Conservation (phyloP, 2,329 filamentous ascomycete species). For the Hypoxylon sp. region DNA sequence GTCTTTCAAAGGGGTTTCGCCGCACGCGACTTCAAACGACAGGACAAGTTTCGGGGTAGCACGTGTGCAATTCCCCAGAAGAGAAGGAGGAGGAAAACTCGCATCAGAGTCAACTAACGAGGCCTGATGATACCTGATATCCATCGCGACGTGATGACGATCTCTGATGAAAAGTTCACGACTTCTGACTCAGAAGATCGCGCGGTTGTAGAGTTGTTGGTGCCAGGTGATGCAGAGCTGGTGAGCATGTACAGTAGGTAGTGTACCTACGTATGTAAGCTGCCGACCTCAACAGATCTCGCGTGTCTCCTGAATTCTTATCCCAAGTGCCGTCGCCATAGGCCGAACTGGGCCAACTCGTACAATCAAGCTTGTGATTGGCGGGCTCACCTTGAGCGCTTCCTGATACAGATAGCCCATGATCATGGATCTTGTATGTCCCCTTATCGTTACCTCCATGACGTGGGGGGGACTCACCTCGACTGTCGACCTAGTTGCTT, state of each 20-base stretch:
- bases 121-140: conserved; percentile 10
- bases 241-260: conserved; percentile 18
- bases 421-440: conserved; percentile 15
- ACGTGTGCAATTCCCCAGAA: conserved; percentile 37
- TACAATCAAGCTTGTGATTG: conserved; percentile 19
- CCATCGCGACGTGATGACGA: conserved; percentile 11
- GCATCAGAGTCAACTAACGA: not conserved
- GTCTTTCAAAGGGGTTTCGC: conserved; percentile 27
- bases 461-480: conserved; percentile 24
- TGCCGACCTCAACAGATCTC: conserved; percentile 5
- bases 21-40: conserved; percentile 32
- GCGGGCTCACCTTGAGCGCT: conserved; percentile 15
- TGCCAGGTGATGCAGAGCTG: not conserved
- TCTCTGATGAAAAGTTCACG: conserved; percentile 3
- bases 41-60: conserved; percentile 14
- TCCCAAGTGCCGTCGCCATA: conserved; percentile 18
- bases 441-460: conserved; percentile 30
- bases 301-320: conserved; percentile 25
- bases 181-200: not conserved
- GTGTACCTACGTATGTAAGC: conserved; percentile 14
- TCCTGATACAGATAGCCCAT: conserved; percentile 7
- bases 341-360: conserved; percentile 16
- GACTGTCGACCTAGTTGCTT: conserved; percentile 31
- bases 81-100: conserved; percentile 26
- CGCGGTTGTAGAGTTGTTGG: not conserved